Percentiles rank a stretch among this genome's conserved stretches.
Evolutionary conservation across 371 early-diverging fungal species (phyloP).

Genomic region (Apophysomyces ossiformis): DNA sequence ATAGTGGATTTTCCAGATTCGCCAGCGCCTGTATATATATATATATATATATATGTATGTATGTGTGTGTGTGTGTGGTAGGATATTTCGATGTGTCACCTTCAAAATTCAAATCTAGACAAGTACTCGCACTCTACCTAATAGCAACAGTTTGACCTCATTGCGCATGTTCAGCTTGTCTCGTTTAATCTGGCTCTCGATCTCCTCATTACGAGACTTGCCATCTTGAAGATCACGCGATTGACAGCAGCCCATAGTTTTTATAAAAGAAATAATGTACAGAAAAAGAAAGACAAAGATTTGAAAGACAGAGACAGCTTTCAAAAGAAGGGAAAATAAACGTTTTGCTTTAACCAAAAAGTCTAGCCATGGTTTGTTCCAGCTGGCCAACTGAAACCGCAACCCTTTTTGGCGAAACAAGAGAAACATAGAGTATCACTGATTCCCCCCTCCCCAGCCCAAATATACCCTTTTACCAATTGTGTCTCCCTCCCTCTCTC

Average conservation of each 20-base stretch:
- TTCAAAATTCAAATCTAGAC: not conserved
- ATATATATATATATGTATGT: no score
- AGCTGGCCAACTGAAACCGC: not conserved
- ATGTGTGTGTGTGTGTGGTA: no score
- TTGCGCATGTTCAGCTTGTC: slow-evolving; percentile 79
- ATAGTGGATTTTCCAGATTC: slow-evolving; percentile 98
- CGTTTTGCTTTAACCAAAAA: not conserved
- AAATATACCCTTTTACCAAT: no score
- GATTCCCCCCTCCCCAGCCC: not conserved
- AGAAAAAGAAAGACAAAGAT: not conserved
- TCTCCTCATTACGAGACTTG: slow-evolving; percentile 80
- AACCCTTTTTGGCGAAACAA: not conserved
- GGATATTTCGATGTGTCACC: not conserved
- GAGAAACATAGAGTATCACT: slow-evolving; percentile 3
- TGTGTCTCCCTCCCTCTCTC: no score
- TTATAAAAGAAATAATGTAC: no score
- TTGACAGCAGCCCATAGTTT: slow-evolving; percentile 84
- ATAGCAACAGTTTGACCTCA: slow-evolving; percentile 92
- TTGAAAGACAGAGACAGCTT: slow-evolving; percentile 12
- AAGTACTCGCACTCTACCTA: slow-evolving; percentile 61
- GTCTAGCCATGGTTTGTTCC: not conserved
- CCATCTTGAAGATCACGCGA: slow-evolving; percentile 82
- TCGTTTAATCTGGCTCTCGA: slow-evolving; percentile 83
- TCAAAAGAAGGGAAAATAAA: not conserved
- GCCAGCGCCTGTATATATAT: slow-evolving; percentile 86